phyloP scores from a whole-genome alignment of 2,329 filamentous ascomycete genomes.

The Elsinoe arachidis region DNA sequence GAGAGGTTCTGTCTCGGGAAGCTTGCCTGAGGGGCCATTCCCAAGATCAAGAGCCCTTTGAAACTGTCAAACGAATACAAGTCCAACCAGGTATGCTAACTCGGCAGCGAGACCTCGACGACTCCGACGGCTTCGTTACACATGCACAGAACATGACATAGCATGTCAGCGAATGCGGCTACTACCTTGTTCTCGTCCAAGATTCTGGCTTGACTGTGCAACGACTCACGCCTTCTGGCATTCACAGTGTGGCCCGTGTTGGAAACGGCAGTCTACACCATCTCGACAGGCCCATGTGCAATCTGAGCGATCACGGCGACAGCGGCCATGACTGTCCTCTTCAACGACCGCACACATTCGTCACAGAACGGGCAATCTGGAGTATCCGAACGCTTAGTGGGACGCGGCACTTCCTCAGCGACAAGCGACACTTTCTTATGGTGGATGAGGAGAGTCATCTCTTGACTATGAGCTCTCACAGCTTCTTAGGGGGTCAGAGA shows the following conservation, averaged over 20 bases:
- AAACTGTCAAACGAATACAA: neutral
- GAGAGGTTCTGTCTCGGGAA: neutral
- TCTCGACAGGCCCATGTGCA: neutral
- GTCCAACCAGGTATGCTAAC: neutral
- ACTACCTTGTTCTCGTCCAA: neutral
- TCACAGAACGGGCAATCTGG: neutral
- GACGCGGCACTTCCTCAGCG: slow-evolving; percentile 39
- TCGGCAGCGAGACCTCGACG: neutral
- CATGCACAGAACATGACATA: neutral
- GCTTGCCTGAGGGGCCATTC: neutral
- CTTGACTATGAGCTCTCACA: slow-evolving; percentile 49
- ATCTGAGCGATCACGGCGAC: neutral
- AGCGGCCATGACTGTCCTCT: neutral
- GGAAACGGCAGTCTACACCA: neutral
- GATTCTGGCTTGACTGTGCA: neutral
- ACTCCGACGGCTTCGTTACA: neutral
- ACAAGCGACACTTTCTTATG: slow-evolving; percentile 57
- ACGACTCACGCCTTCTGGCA: neutral
- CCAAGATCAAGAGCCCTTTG: neutral
- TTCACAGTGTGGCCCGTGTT: neutral
- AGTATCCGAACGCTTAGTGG: neutral
- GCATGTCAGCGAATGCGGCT: slow-evolving; percentile 11
- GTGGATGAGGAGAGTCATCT: slow-evolving; percentile 49
- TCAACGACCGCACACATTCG: neutral
- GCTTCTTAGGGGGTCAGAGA: slow-evolving; percentile 14